A percentile compares a stretch with the other conserved stretches of the same genome.
Evolutionary conservation across 108 stramenopile genomes (phyloP).

Genomic region (Skeletonema menzelii): DNA sequence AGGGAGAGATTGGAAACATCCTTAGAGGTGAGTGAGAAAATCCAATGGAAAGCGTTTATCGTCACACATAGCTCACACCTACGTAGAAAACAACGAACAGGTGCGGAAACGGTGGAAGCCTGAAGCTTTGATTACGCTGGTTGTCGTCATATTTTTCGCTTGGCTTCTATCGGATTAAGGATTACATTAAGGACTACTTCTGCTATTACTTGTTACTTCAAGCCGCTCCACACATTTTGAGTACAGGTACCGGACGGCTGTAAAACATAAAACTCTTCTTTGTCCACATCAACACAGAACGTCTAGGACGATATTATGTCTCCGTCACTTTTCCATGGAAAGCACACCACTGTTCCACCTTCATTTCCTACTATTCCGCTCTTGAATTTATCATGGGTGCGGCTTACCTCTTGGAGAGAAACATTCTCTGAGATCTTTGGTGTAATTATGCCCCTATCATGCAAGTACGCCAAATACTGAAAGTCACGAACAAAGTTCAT

Average conservation of each 20-base stretch:
- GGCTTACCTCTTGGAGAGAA: constrained; percentile 54
- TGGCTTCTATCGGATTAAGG: constrained; percentile 1
- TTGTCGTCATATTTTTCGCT: neutral
- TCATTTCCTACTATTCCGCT: constrained; percentile 30
- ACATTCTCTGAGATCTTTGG: constrained; percentile 63
- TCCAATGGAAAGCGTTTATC: neutral
- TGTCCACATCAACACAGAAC: too few relatives aligned
- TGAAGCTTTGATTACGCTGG: neutral
- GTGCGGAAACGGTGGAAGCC: neutral
- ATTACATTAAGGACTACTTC: too few relatives aligned
- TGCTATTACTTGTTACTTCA: too few relatives aligned
- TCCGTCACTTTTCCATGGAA: constrained; percentile 57
- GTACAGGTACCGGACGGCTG: neutral
- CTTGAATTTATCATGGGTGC: constrained; percentile 51
- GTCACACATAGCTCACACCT: neutral
- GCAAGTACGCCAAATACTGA: constrained; percentile 50
- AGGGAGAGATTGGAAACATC: constrained; percentile 32
- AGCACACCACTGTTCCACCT: constrained; percentile 60
- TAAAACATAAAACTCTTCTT: neutral
- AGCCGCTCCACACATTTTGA: too few relatives aligned
- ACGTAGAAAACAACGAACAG: neutral
- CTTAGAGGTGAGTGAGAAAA: neutral
- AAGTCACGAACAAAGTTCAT: constrained; percentile 53
- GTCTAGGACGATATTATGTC: neutral
- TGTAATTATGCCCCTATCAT: constrained; percentile 51